Percentiles rank a stretch among this genome's conserved stretches.
Evolutionary conservation across 106 monocot species (phyloP).

Genomic region (Acorus gramineus): DNA sequence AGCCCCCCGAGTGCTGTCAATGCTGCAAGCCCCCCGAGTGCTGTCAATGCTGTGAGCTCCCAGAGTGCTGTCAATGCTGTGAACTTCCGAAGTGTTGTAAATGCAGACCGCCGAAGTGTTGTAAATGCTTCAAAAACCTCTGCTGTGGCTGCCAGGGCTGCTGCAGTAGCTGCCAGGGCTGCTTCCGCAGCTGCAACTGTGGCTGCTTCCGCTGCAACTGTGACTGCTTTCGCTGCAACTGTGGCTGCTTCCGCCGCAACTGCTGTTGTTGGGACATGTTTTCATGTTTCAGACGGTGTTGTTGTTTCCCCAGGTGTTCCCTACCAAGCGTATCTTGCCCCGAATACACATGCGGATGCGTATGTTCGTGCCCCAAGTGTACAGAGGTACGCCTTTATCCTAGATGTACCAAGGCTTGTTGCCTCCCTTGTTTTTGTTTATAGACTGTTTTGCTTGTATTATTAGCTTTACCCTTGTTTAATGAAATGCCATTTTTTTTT

Average conservation of each 20-base stretch:
- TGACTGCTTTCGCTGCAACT: conserved; percentile 2
- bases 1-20: conserved; percentile 9
- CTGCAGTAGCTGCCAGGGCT: conserved; percentile 1
- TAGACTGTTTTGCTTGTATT: too few species aligned
- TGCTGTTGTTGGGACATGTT: conserved; percentile 15
- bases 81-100: conserved; percentile 4
- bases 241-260: not conserved
- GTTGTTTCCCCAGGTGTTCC: conserved; percentile 26
- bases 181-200: not conserved
- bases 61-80: conserved; percentile 4
- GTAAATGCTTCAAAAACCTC: not conserved
- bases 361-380: conserved; percentile 40
- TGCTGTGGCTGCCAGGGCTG: not conserved
- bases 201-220: not conserved
- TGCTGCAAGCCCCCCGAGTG: conserved; percentile 4
- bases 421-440: not conserved
- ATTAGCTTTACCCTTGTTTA: too few species aligned
- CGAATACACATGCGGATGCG: conserved; percentile 36
- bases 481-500: too few species aligned
- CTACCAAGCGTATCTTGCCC: conserved; percentile 22
- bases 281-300: conserved; percentile 14
- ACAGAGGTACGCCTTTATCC: conserved; percentile 13
- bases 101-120: not conserved
- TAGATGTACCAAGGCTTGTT: conserved; percentile 23
- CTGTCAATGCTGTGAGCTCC: conserved; percentile 10